Evolutionary conservation across 2,329 filamentous ascomycete species (phyloP).

Genomic region (Chaetomium sp.): DNA sequence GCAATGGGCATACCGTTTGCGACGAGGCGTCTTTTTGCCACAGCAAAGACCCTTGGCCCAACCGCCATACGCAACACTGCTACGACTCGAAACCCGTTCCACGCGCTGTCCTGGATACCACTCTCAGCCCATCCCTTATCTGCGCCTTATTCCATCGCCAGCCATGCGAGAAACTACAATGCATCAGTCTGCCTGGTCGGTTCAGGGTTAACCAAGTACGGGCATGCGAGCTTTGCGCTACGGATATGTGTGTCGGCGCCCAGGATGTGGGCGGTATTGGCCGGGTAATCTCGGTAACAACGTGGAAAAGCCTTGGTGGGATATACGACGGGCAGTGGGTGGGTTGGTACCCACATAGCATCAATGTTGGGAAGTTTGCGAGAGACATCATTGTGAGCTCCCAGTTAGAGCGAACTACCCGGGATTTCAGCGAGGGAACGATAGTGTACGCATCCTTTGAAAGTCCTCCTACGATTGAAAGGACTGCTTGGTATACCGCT

Average conservation of each 20-base stretch:
- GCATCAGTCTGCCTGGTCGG: not conserved
- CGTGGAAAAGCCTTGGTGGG: slow-evolving; percentile 1
- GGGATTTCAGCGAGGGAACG: not conserved
- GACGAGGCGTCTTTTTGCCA: not conserved
- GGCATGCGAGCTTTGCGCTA: slow-evolving; percentile 1
- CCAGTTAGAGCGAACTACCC: not conserved
- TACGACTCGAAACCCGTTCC: not conserved
- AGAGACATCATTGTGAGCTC: not conserved
- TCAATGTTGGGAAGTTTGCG: not conserved
- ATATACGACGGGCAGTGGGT: not conserved
- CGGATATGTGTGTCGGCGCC: slow-evolving; percentile 3
- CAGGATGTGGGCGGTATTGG: not conserved
- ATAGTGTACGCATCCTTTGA: not conserved
- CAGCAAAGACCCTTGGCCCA: not conserved
- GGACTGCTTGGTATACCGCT: not conserved
- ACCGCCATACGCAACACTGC: not conserved
- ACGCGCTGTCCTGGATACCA: not conserved
- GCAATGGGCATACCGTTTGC: not conserved
- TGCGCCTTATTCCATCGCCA: not conserved
- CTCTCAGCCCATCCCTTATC: not conserved
- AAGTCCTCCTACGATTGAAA: not conserved
- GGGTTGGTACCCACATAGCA: not conserved
- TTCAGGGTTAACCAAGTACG: slow-evolving; percentile 1
- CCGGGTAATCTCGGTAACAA: not conserved
- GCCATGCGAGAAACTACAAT: not conserved